Conservation (phyloP, 768 basidiomycete genomes). For the Mycena filopes region DNA sequence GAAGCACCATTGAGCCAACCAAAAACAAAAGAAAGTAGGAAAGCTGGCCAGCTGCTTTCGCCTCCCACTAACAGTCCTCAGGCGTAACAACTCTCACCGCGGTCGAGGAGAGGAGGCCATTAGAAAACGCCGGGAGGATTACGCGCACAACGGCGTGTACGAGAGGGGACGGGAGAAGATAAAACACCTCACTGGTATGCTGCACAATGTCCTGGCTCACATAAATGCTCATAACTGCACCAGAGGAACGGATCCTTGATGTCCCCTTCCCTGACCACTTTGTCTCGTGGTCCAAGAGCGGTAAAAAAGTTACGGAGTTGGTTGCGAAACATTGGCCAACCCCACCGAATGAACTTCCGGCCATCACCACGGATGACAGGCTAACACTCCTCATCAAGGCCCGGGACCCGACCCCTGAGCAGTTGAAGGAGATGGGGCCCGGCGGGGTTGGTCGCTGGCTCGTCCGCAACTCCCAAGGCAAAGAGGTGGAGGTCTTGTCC, state of each 20-base stretch:
- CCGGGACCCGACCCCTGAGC: background rate
- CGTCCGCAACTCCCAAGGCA: background rate
- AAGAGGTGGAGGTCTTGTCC: background rate
- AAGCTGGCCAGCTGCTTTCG: too few relatives aligned
- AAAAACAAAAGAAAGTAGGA: too few relatives aligned
- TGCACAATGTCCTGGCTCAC: background rate
- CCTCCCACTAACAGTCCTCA: too few relatives aligned
- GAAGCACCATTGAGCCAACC: too few relatives aligned
- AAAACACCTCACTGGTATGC: background rate
- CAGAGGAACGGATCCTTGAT: background rate
- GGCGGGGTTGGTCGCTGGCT: background rate
- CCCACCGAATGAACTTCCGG: background rate
- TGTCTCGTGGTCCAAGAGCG: background rate
- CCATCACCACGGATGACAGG: background rate
- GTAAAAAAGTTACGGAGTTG: background rate
- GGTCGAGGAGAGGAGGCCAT: background rate
- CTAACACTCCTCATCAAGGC: background rate
- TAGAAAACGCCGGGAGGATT: background rate
- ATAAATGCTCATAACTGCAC: background rate
- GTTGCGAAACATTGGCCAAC: background rate
- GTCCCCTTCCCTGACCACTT: constrained; percentile 5
- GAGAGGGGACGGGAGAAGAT: background rate
- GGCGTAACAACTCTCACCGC: too few relatives aligned
- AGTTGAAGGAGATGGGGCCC: background rate
- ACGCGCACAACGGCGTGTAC: background rate